A percentile compares a stretch with the other conserved stretches of the same genome.
phyloP scores from a whole-genome alignment of 78 protist genomes.

The Isochrysis galbana region DNA sequence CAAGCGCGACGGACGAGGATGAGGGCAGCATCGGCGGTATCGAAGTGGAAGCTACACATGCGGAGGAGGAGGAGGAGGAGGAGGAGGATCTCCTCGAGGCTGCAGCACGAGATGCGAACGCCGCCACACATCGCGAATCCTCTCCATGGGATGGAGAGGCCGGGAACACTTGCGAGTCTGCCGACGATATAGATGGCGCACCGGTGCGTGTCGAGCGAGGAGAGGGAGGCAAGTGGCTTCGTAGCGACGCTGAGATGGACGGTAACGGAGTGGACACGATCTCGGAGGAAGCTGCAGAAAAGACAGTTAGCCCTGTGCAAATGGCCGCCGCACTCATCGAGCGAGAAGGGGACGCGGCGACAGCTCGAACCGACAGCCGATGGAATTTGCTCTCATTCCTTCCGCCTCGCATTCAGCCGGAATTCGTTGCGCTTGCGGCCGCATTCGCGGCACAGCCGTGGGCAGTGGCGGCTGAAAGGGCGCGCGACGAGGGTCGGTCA shows the following conservation, averaged over 20 bases:
- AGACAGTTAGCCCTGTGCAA: neutral
- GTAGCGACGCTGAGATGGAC: neutral
- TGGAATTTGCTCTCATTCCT: neutral
- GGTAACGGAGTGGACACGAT: no score
- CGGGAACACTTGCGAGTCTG: neutral
- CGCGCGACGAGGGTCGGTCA: neutral
- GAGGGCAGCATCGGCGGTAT: neutral
- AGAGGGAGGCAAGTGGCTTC: neutral
- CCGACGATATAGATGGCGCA: neutral
- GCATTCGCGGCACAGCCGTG: neutral
- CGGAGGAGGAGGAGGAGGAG: neutral
- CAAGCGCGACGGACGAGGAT: neutral
- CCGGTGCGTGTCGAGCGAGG: neutral
- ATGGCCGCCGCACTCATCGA: neutral
- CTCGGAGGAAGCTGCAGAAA: neutral
- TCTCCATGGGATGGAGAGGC: neutral
- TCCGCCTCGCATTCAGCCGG: neutral
- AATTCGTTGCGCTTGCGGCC: neutral
- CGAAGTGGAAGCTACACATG: neutral
- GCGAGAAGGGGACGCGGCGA: neutral
- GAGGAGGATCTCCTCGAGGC: neutral
- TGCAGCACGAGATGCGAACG: neutral
- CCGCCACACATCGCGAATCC: no score
- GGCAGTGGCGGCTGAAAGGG: neutral
- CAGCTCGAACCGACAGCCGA: neutral